These are phyloP conservation scores for Hibiscus syriacus DNA, from an alignment of 345 rosid genomes.

Conservation along the genomic window DNA sequence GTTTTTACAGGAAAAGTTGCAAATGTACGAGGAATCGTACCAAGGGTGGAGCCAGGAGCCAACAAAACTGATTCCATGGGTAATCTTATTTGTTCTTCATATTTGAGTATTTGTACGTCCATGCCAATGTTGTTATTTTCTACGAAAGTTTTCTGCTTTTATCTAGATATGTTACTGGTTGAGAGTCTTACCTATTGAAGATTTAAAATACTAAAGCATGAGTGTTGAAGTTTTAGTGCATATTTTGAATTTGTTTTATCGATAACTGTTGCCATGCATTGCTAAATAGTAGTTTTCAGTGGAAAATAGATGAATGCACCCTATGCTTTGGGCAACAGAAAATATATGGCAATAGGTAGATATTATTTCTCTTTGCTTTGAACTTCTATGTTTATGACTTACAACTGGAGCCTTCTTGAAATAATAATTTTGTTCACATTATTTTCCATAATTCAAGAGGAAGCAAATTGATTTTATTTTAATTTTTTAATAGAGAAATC, in stretches of 20 bases:
- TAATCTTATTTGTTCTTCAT: slow-evolving; percentile 15
- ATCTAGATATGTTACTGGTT: neutral
- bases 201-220: slow-evolving; percentile 2
- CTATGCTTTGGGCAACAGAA: neutral
- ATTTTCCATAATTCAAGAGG: neutral
- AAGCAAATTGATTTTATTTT: neutral
- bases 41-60: slow-evolving; percentile 48
- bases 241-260: neutral
- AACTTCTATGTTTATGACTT: neutral
- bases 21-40: no score
- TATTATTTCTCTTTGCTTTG: neutral
- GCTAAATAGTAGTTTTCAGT: neutral
- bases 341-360: neutral
- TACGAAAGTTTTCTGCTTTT: neutral
- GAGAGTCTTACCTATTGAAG: neutral
- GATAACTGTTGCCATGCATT: neutral
- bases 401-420: neutral
- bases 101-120: neutral
- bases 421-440: neutral
- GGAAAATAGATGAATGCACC: neutral
- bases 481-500: slow-evolving; percentile 39
- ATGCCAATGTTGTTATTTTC: neutral
- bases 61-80: slow-evolving; percentile 65
- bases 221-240: neutral
- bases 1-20: no score